Evolutionary conservation across 164 flowering plant genomes (phyloP), one percentile per base, ranked within the genome.

Genomic region (Vitis rupestris): DNA sequence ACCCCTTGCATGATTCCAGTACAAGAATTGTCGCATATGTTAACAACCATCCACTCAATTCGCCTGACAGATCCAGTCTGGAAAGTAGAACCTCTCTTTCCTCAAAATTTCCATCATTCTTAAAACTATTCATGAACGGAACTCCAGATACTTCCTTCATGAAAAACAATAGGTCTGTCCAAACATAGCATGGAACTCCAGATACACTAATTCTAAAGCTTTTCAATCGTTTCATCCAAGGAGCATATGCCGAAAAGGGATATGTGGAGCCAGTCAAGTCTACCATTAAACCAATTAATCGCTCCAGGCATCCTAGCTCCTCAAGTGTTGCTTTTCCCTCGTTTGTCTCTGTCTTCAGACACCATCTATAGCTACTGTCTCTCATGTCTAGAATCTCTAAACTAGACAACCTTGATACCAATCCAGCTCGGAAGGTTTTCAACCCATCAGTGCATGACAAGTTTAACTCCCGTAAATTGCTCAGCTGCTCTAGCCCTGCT

Each of bases 311-410:
- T 9, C 31, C 50, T 9, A 67, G 37, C 51, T 73, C 76, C 10
- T 73, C 76, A 13, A 67, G 68, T 17, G 68, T 14, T 17, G 61
- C 69, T 10, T 23, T 15, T 58, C 44, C 29, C 10, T 14, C 27
- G 64, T 57, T 61, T 57, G 23, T 19, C 23, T 19, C 23, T 19
- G 23, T 19, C 23, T 19, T 19, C 23, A 1, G 23, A 19, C 23
- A 19, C 23, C 23, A 19, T 19, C 23, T 19, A 19, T 19, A 19
- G 23, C 23, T 1, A 19, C 23, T n/a, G 12, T 47, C 48, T 8
- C 73, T 44, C 77, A 74, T 69, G 66, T 74, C 77, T n/a, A 74
- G 49, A 10, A 11, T 57, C 73, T 74, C 77, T 1, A 74, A 13
- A 54, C 61, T n/a, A 19, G 65, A 15, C 30, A 63, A 69, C 4